These are phyloP conservation scores for Abrus pulchellus DNA, from an alignment of 306 rosid genomes.

Conservation along the genomic window DNA sequence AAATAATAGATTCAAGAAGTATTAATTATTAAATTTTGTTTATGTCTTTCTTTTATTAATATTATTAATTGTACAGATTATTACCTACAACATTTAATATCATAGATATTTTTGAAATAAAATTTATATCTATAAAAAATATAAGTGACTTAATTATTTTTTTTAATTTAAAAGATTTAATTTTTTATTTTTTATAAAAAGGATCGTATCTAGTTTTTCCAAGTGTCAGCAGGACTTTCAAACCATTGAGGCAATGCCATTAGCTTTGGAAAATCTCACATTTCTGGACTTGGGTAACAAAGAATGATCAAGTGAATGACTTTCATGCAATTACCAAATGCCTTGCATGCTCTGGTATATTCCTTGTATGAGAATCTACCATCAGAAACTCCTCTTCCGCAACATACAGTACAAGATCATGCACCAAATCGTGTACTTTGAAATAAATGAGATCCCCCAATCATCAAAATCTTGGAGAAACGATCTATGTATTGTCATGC, in stretches of 20 bases:
- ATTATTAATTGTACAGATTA: no score
- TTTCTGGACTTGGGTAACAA: neutral
- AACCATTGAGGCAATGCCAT: conserved; percentile 21
- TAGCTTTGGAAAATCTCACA: neutral
- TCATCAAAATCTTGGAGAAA: conserved; percentile 14
- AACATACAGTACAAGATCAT: neutral
- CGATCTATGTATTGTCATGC: conserved; percentile 6
- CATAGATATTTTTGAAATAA: no score
- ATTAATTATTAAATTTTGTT: no score
- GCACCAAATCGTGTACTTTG: conserved; percentile 31
- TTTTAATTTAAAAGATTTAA: no score
- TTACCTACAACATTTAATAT: no score
- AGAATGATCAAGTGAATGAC: neutral
- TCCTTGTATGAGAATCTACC: neutral
- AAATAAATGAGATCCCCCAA: neutral
- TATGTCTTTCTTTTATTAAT: no score
- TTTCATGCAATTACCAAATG: conserved; percentile 9
- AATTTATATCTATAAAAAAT: no score
- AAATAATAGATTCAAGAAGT: no score
- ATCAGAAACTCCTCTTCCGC: conserved; percentile 2
- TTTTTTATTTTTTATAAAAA: no score
- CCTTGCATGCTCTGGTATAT: neutral
- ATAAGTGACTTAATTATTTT: no score
- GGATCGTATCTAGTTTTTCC: no score
- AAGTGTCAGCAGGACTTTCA: neutral